phyloP scores from a whole-genome alignment of 2,329 filamentous ascomycete species.

The Lachnellula hyalina region DNA sequence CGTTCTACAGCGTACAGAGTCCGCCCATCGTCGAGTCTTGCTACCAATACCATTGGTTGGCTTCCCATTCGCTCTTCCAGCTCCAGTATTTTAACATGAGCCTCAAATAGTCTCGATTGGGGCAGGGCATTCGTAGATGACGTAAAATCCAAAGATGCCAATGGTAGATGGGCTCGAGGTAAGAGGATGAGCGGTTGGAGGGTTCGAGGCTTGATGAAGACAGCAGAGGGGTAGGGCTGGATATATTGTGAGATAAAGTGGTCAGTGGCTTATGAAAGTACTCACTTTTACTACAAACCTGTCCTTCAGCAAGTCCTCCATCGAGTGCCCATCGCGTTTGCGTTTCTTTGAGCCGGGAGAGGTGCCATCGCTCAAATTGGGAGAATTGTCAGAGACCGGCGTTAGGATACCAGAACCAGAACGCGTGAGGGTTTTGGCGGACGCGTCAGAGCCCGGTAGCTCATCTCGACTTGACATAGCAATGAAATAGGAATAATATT shows the following conservation, averaged over 20 bases:
- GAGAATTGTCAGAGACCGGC: conserved; percentile 25
- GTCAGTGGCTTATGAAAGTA: conserved; percentile 1
- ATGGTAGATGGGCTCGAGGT: conserved; percentile 52
- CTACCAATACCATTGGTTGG: conserved; percentile 53
- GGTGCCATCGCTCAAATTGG: conserved; percentile 17
- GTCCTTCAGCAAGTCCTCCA: conserved; percentile 31
- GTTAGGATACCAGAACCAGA: conserved; percentile 28
- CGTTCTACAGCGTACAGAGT: conserved; percentile 61
- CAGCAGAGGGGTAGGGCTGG: conserved; percentile 51
- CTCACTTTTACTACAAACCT: conserved; percentile 32
- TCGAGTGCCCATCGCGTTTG: conserved; percentile 30
- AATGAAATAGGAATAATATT: conserved; percentile 27
- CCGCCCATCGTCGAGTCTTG: conserved; percentile 50
- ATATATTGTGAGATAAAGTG: conserved; percentile 10
- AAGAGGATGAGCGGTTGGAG: conserved; percentile 59
- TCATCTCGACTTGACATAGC: conserved; percentile 30
- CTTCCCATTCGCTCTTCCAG: conserved; percentile 55
- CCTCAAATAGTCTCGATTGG: conserved; percentile 53
- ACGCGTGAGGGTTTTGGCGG: conserved; percentile 21
- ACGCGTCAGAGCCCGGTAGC: conserved; percentile 26
- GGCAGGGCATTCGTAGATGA: conserved; percentile 46
- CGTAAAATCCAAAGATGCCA: conserved; percentile 57
- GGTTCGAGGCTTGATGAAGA: conserved; percentile 47
- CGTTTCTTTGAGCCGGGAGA: conserved; percentile 27
- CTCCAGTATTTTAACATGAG: conserved; percentile 58